A percentile compares a stretch with the other conserved stretches of the same genome.
phyloP scores from a whole-genome alignment of 441 rosid species.

The Bruguiera hainesii region DNA sequence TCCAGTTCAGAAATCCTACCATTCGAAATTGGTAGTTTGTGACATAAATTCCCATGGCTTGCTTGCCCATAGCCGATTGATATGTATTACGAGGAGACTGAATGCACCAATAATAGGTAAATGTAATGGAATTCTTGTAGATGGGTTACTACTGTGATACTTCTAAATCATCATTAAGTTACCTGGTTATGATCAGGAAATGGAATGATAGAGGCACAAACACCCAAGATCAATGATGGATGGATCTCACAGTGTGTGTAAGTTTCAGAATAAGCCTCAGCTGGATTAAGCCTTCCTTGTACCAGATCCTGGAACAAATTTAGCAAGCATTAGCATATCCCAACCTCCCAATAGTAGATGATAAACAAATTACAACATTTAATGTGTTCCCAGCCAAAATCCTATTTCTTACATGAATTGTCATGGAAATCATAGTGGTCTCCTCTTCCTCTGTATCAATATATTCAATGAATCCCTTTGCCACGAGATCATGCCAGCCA shows the following conservation, averaged over 20 bases:
- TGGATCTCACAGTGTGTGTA: conserved; percentile 99
- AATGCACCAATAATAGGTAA: conserved; percentile 24
- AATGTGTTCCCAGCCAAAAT: neutral
- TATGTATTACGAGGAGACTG: conserved; percentile 99
- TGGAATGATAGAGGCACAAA: conserved; percentile 97
- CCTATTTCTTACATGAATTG: conserved; percentile 72
- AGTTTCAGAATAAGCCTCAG: conserved; percentile 79
- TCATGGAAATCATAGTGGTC: conserved; percentile 99
- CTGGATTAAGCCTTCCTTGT: conserved; percentile 72
- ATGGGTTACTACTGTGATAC: conserved; percentile 3
- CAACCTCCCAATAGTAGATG: conserved; percentile 5
- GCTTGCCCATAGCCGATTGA: conserved; percentile 99
- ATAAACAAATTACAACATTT: conserved; percentile 1
- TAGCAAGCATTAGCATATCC: conserved; percentile 12
- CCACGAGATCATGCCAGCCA: conserved; percentile 95
- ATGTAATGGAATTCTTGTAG: neutral
- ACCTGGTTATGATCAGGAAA: conserved; percentile 99
- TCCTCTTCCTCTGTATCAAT: conserved; percentile 99
- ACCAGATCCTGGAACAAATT: conserved; percentile 72
- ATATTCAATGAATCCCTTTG: conserved; percentile 85
- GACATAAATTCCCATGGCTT: conserved; percentile 99
- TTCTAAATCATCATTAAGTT: conserved; percentile 16
- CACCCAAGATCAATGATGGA: conserved; percentile 94
- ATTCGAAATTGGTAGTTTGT: conserved; percentile 96
- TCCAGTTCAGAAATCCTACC: conserved; percentile 38